phyloP scores from a whole-genome alignment of 73 alveolate genomes.

The Paramecium sexaurelia region DNA sequence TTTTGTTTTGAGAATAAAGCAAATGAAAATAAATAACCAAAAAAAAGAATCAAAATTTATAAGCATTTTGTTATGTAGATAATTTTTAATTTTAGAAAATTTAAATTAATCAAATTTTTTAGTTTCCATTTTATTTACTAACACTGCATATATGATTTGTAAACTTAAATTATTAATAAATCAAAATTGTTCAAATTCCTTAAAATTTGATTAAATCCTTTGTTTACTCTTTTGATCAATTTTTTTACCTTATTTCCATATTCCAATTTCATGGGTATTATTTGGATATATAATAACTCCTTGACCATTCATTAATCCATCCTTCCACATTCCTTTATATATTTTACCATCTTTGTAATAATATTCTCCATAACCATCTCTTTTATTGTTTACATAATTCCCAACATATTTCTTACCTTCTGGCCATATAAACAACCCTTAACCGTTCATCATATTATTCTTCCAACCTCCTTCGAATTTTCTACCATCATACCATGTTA shows the following conservation, averaged over 20 bases:
- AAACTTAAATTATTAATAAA: neutral
- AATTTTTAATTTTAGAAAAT: too few relatives aligned
- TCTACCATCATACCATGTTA: slow-evolving; percentile 79
- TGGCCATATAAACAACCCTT: slow-evolving; percentile 72
- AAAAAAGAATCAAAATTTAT: too few relatives aligned
- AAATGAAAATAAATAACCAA: too few relatives aligned
- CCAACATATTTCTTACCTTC: slow-evolving; percentile 85
- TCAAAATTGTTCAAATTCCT: neutral
- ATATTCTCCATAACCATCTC: slow-evolving; percentile 85
- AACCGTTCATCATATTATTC: slow-evolving; percentile 77
- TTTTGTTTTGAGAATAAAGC: too few relatives aligned
- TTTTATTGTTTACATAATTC: slow-evolving; percentile 74
- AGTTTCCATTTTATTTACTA: too few relatives aligned
- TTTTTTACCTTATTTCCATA: slow-evolving; percentile 20
- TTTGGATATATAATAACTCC: slow-evolving; percentile 58
- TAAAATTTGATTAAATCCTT: neutral
- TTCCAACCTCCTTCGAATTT: slow-evolving; percentile 81
- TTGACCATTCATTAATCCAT: slow-evolving; percentile 73
- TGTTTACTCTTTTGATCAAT: neutral
- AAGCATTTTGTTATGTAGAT: too few relatives aligned
- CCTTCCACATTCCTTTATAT: slow-evolving; percentile 74
- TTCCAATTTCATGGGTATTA: neutral
- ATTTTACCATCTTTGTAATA: slow-evolving; percentile 76
- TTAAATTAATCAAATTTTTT: too few relatives aligned
- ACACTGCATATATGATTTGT: neutral